Evolutionary conservation across 768 basidiomycete genomes (phyloP).

Genomic region (Nidula microcarpa): DNA sequence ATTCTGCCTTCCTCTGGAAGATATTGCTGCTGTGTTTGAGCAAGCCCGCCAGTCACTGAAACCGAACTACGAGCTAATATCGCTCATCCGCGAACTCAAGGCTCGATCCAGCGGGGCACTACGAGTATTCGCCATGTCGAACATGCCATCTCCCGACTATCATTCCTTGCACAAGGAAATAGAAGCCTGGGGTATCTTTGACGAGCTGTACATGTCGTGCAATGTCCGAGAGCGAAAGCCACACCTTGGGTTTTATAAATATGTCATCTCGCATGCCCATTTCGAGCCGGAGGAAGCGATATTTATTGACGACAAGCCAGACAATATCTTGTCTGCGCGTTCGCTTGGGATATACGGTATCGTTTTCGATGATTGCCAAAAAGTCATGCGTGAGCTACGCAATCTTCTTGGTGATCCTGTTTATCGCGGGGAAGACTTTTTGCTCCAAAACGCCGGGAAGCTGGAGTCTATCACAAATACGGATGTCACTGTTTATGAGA

Average conservation of each 20-base stretch:
- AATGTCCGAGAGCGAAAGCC: background rate
- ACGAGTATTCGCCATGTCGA: background rate
- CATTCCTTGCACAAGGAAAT: background rate
- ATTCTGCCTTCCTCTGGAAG: background rate
- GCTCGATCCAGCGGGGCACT: background rate
- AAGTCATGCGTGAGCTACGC: background rate
- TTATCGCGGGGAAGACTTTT: background rate
- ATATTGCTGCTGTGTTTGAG: background rate
- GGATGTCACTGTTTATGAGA: slow-evolving; percentile 27
- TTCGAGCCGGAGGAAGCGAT: background rate
- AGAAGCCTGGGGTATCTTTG: background rate
- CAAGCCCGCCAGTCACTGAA: background rate
- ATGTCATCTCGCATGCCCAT: background rate
- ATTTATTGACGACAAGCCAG: background rate
- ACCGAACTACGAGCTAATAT: background rate
- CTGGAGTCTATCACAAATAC: slow-evolving; percentile 27
- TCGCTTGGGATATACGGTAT: background rate
- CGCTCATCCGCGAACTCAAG: background rate
- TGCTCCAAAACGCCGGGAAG: slow-evolving; percentile 14
- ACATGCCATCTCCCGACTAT: background rate
- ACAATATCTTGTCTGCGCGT: background rate
- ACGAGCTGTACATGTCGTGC: background rate
- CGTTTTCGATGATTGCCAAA: background rate
- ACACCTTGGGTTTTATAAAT: background rate
- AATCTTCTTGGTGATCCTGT: background rate